Evolutionary conservation across 2,329 filamentous ascomycete genomes (phyloP).

Genomic region (Dichotomopilus funicola): DNA sequence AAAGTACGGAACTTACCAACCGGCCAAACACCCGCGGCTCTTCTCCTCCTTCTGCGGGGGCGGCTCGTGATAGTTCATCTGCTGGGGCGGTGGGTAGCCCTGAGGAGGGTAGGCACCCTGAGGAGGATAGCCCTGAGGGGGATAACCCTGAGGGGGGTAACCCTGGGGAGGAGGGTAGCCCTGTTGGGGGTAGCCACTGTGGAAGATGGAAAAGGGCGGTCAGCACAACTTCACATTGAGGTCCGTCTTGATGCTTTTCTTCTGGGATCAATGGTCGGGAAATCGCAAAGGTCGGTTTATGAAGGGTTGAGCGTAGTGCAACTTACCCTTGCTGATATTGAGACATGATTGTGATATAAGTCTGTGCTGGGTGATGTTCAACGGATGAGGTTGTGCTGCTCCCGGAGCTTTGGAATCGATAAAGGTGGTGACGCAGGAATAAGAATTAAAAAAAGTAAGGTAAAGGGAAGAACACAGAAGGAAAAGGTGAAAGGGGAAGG

Average conservation of each 20-base stretch:
- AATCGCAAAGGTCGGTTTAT: too few species aligned
- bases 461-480: neutral
- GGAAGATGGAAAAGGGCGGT: neutral
- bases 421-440: too few species aligned
- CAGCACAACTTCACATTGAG: neutral
- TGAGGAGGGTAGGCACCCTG: slow-evolving; percentile 3
- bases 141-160: slow-evolving; percentile 11
- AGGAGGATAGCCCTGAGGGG: slow-evolving; percentile 14
- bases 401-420: too few species aligned
- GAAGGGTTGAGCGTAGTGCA: too few species aligned
- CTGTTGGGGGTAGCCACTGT: slow-evolving; percentile 2
- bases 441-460: neutral
- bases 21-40: slow-evolving; percentile 37
- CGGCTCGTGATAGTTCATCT: slow-evolving; percentile 32
- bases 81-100: slow-evolving; percentile 8
- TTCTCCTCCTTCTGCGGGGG: slow-evolving; percentile 34
- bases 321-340: slow-evolving; percentile 9
- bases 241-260: too few species aligned
- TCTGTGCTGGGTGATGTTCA: neutral
- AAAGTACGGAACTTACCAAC: slow-evolving; percentile 27
- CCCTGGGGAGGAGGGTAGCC: slow-evolving; percentile 8
- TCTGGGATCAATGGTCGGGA: too few species aligned
- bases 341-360: slow-evolving; percentile 4
- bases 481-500: neutral
- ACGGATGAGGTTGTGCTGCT: too few species aligned